Percentiles rank a stretch among this genome's conserved stretches.
phyloP scores from a whole-genome alignment of 768 basidiomycete species.

The Phylloporus sp. region DNA sequence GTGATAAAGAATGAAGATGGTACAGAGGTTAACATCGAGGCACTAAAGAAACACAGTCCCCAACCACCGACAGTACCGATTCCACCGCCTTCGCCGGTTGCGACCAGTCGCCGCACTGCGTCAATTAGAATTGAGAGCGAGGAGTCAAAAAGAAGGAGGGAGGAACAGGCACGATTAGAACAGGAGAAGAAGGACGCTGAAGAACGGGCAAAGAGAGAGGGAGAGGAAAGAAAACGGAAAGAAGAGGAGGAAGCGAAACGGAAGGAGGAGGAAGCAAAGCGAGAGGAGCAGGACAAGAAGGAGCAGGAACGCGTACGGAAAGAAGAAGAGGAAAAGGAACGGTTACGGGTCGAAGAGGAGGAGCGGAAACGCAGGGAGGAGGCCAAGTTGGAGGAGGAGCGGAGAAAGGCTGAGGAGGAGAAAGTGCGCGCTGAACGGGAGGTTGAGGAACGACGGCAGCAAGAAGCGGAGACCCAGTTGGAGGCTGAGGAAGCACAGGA shows the following conservation, averaged over 20 bases:
- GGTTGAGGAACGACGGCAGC: constrained; percentile 29
- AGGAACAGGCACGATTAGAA: constrained; percentile 39
- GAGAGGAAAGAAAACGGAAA: constrained; percentile 33
- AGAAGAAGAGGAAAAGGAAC: constrained; percentile 38
- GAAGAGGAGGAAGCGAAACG: constrained; percentile 42
- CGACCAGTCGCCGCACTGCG: constrained; percentile 24
- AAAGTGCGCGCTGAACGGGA: constrained; percentile 39
- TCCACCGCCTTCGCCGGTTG: constrained; percentile 33
- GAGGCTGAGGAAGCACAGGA: constrained; percentile 36
- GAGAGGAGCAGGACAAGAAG: constrained; percentile 42
- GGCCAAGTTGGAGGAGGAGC: constrained; percentile 29
- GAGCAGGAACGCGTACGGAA: constrained; percentile 35
- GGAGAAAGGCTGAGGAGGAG: constrained; percentile 27
- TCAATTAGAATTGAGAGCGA: constrained; percentile 62
- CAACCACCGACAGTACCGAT: constrained; percentile 37
- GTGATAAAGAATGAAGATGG: constrained; percentile 64
- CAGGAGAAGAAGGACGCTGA: constrained; percentile 37
- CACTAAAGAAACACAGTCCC: constrained; percentile 46
- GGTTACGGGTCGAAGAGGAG: constrained; percentile 29
- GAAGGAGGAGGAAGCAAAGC: constrained; percentile 38
- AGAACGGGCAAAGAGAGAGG: constrained; percentile 34
- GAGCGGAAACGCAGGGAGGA: constrained; percentile 31
- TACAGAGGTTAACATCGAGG: constrained; percentile 54
- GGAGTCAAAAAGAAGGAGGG: constrained; percentile 48
- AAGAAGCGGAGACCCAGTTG: constrained; percentile 27